A percentile compares a stretch with the other conserved stretches of the same genome.
Conservation (phyloP, 192 early-diverging fungal species). For the Phycomyces blakesleeanus region DNA sequence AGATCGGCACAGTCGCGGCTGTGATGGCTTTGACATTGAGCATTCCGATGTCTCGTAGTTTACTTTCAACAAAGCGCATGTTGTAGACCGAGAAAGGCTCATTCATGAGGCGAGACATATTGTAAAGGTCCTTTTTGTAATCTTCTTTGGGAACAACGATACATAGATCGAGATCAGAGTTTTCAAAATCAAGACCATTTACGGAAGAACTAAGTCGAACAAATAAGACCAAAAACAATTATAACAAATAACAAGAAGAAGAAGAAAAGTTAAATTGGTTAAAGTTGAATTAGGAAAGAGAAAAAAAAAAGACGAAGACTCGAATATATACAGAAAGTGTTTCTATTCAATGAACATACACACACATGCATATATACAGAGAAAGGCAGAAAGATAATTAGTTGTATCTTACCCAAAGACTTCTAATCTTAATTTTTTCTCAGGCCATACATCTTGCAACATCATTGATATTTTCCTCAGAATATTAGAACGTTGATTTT, state of each 20-base stretch:
- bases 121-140: neutral
- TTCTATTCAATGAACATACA: no score
- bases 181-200: constrained; percentile 21
- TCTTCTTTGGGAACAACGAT: constrained; percentile 24
- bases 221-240: neutral
- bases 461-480: neutral
- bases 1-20: constrained; percentile 38
- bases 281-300: no score
- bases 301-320: no score
- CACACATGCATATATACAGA: no score
- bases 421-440: neutral
- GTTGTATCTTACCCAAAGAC: constrained; percentile 10
- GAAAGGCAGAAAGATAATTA: no score
- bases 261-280: neutral
- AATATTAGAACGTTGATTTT: neutral
- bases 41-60: constrained; percentile 23
- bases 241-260: neutral
- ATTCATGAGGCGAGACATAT: neutral
- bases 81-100: constrained; percentile 1
- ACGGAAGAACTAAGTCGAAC: constrained; percentile 29
- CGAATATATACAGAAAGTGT: no score
- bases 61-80: constrained; percentile 12
- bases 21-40: constrained; percentile 18
- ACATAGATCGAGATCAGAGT: constrained; percentile 39
- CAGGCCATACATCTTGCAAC: neutral